A percentile compares a stretch with the other conserved stretches of the same genome.
Conservation (phyloP, 1,284 basidiomycete species). For the Tilletia caries region DNA sequence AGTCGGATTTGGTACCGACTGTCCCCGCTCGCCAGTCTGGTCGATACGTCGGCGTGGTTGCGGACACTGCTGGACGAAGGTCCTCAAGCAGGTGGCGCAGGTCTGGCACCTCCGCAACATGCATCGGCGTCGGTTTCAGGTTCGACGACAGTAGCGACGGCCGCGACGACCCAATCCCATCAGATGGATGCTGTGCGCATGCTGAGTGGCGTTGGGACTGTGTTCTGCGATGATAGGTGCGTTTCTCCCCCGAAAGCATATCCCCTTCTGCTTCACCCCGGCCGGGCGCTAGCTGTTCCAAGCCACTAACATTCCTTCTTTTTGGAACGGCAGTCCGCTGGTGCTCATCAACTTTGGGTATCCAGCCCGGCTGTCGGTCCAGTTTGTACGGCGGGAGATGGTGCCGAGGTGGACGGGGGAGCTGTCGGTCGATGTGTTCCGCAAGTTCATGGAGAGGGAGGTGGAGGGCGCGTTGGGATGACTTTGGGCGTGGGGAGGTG, state of each 20-base stretch:
- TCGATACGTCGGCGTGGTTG: background rate
- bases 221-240: background rate
- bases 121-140: background rate
- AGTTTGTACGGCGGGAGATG: background rate
- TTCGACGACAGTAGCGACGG: background rate
- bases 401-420: conserved; percentile 5
- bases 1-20: conserved; percentile 1
- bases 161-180: background rate
- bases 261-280: too few species aligned
- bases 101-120: too few species aligned
- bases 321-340: background rate
- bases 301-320: background rate
- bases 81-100: too few species aligned
- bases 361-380: background rate
- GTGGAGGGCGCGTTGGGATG: too few species aligned
- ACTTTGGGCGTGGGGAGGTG: too few species aligned
- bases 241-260: too few species aligned
- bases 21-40: background rate
- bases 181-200: conserved; percentile 4
- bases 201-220: background rate
- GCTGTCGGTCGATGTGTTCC: background rate
- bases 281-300: too few species aligned
- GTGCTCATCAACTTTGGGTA: background rate
- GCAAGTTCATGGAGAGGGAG: background rate
- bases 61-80: background rate